Base-by-base conservation (phyloP, 768 basidiomycete genomes). In the Lyophyllum atratum region DNA sequence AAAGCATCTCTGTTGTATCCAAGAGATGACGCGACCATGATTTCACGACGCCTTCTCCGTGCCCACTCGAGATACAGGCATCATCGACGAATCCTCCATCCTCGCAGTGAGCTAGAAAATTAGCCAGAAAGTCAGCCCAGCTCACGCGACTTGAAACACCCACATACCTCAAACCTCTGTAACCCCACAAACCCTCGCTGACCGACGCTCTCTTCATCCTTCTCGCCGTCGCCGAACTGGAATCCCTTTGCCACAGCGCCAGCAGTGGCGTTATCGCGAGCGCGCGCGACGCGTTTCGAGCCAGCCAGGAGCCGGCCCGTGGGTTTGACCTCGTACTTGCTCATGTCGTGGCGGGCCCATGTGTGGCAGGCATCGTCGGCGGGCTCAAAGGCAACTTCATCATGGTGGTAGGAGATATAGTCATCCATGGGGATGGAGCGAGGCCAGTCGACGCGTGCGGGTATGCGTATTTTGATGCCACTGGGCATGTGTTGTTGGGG, bases 271-370 rank as follows among this genome's bases (percentile, higher is more conserved):
- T 9, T 33, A 11, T 33, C 44, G 11, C 15, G 9, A 9, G 52
- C 52, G 28, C 49, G 52, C 24, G 55, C 58, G 3, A 58, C 56
- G 14, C 51, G 59, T 14, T 56, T 59, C 17, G 59, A 59, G 34
- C 62, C 56, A n/a, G 59, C 59, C 9, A 63, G 19, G 19, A 54
- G 53, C 49, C 53, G 44, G 7, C 61, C 58, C 15, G 48, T 43
- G 4, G 56, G 54, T 14, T 31, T 43, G 3, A 55, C 33, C 5
- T 31, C 42, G 19, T 58, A 63, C 21, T 28, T 25, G 53, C 24
- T 52, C 31, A 10, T 26, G 31, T 55, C 49, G 1, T 26, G 21
- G 10, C 40, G 7, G 12, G 29, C 29, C 37, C 17, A 15, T 37
- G n/a, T 15, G 31, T 6, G 12, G 31, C 31, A 33, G 31, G 6